Conservation (phyloP, 495 filamentous ascomycete genomes). For the Parathielavia appendiculata region DNA sequence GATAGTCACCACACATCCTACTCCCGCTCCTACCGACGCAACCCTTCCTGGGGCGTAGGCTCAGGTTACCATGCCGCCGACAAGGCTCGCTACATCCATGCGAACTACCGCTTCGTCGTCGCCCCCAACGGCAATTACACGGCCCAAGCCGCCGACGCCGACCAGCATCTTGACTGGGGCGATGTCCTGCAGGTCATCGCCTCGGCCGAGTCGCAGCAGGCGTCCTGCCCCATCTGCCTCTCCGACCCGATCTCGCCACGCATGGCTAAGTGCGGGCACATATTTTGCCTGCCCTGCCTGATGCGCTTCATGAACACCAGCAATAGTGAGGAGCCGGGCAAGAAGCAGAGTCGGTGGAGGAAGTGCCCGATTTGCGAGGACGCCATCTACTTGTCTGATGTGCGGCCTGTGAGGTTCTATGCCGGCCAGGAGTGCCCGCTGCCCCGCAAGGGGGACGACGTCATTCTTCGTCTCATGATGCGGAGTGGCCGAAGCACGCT, state of each 20-base stretch:
- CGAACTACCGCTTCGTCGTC: constrained; percentile 96
- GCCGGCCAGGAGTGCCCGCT: constrained; percentile 77
- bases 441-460: constrained; percentile 78
- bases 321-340: constrained; percentile 65
- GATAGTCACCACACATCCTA: constrained; percentile 46
- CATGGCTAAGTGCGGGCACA: constrained; percentile 97
- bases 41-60: constrained; percentile 78
- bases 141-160: constrained; percentile 76
- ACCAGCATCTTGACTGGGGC: constrained; percentile 86
- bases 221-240: constrained; percentile 90
- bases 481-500: constrained; percentile 74
- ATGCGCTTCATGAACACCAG: constrained; percentile 92
- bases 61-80: constrained; percentile 89
- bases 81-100: constrained; percentile 92
- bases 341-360: constrained; percentile 62
- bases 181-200: constrained; percentile 87
- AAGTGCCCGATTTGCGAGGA: constrained; percentile 98
- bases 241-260: constrained; percentile 86
- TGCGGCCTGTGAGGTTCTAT: constrained; percentile 87
- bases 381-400: constrained; percentile 77
- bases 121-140: constrained; percentile 74
- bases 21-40: constrained; percentile 50
- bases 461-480: constrained; percentile 79
- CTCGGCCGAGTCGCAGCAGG: constrained; percentile 78
- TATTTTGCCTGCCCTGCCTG: constrained; percentile 91